These are phyloP conservation scores for Aspergillus nanangensis DNA, from an alignment of 495 filamentous ascomycete genomes.

Conservation along the genomic window DNA sequence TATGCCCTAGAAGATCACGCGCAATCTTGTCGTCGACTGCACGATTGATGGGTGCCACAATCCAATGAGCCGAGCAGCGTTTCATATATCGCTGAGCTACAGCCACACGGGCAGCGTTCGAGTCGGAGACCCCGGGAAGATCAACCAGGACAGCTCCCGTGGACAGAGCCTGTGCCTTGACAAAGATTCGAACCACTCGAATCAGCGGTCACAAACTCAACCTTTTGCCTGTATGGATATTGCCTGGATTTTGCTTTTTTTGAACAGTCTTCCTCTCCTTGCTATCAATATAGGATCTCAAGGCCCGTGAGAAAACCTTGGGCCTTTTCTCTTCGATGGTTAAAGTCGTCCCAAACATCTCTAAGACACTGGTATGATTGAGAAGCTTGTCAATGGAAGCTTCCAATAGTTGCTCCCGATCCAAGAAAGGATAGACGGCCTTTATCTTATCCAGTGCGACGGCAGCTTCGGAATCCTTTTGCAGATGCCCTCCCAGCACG, in stretches of 20 bases:
- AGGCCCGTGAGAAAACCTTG: slow-evolving; percentile 35
- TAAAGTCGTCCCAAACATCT: slow-evolving; percentile 45
- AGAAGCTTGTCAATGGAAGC: slow-evolving; percentile 27
- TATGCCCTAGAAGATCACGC: slow-evolving; percentile 53
- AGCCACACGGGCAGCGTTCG: slow-evolving; percentile 58
- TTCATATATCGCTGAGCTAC: slow-evolving; percentile 62
- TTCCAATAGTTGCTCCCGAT: slow-evolving; percentile 42
- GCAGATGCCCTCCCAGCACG: slow-evolving; percentile 37
- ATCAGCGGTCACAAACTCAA: slow-evolving; percentile 66
- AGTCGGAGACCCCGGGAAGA: slow-evolving; percentile 60
- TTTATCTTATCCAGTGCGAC: slow-evolving; percentile 62
- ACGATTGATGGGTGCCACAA: slow-evolving; percentile 61
- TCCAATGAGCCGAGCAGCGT: slow-evolving; percentile 39
- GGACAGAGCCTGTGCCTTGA: slow-evolving; percentile 49
- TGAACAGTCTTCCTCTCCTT: slow-evolving; percentile 29
- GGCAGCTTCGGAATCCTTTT: slow-evolving; percentile 47
- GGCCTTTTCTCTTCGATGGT: slow-evolving; percentile 25
- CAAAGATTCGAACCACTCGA: slow-evolving; percentile 55
- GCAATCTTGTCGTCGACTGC: slow-evolving; percentile 65
- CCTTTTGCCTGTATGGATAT: slow-evolving; percentile 8
- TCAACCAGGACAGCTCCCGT: slow-evolving; percentile 65
- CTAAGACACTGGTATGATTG: slow-evolving; percentile 20
- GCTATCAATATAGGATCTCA: slow-evolving; percentile 50
- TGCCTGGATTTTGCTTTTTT: neutral
- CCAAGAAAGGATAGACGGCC: slow-evolving; percentile 57